Conservation (phyloP, 2,329 filamentous ascomycete species). For the Colletotrichum limetticola region DNA sequence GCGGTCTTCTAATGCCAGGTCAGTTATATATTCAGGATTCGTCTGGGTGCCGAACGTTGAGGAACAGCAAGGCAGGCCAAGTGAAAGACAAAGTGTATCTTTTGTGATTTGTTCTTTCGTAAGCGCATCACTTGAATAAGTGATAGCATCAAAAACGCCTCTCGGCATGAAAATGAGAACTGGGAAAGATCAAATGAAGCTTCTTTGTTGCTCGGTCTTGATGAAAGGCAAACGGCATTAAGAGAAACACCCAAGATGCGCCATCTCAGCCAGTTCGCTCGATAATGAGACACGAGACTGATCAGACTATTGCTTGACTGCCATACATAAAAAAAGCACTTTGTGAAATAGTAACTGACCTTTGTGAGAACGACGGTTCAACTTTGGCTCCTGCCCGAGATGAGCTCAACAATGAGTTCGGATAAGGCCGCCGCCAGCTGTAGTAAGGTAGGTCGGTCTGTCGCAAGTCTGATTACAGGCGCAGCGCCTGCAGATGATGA, state of each 20-base stretch:
- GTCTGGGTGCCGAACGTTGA: neutral
- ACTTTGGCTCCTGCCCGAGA: neutral
- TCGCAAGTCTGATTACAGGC: constrained; percentile 5
- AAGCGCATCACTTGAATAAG: neutral
- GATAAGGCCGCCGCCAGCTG: neutral
- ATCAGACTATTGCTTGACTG: neutral
- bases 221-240: neutral
- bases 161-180: neutral
- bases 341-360: neutral
- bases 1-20: neutral
- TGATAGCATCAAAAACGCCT: neutral
- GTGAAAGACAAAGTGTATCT: neutral
- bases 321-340: neutral
- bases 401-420: neutral
- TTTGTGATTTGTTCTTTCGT: neutral
- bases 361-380: neutral
- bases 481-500: neutral
- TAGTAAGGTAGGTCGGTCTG: neutral
- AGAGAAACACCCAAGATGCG: neutral
- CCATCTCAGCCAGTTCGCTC: neutral
- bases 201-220: neutral
- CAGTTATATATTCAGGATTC: neutral
- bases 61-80: neutral
- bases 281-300: neutral
- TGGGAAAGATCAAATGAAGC: neutral